phyloP scores from a whole-genome alignment of 1,284 basidiomycete species.

The Fomitiporia mediterranea region DNA sequence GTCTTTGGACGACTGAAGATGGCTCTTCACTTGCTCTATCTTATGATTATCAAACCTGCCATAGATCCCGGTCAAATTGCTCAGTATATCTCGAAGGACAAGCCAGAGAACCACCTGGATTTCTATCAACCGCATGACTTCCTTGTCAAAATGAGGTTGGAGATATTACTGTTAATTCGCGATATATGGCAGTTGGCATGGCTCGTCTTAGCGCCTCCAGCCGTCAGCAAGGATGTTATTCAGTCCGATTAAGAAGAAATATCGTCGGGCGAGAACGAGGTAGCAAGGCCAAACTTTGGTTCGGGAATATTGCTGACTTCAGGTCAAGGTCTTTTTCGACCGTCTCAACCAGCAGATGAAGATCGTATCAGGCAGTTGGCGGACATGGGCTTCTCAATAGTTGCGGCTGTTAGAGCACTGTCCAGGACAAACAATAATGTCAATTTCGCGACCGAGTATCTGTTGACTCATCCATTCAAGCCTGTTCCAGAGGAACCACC shows the following conservation, averaged over 20 bases:
- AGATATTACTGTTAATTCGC: slow-evolving; percentile 62
- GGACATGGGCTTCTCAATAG: slow-evolving; percentile 96
- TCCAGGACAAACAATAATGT: slow-evolving; percentile 85
- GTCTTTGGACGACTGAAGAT: slow-evolving; percentile 82
- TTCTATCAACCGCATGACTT: slow-evolving; percentile 86
- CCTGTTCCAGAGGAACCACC: slow-evolving; percentile 63
- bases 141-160: slow-evolving; percentile 75
- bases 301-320: slow-evolving; percentile 23
- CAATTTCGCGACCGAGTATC: slow-evolving; percentile 83
- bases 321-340: slow-evolving; percentile 30
- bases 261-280: slow-evolving; percentile 78
- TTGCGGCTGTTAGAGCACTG: slow-evolving; percentile 81
- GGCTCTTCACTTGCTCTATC: slow-evolving; percentile 72
- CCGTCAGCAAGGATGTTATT: slow-evolving; percentile 70
- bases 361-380: slow-evolving; percentile 75
- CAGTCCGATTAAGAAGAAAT: slow-evolving; percentile 80
- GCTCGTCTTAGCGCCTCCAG: slow-evolving; percentile 71
- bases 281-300: slow-evolving; percentile 41
- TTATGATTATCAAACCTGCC: slow-evolving; percentile 75
- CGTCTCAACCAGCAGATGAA: slow-evolving; percentile 63
- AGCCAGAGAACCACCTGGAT: slow-evolving; percentile 65
- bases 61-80: slow-evolving; percentile 84
- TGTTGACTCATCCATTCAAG: slow-evolving; percentile 75
- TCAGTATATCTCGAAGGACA: slow-evolving; percentile 69
- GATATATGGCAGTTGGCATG: slow-evolving; percentile 83